These are phyloP conservation scores for Zanthoxylum bungeanum DNA, from an alignment of 345 rosid genomes.

Conservation along the genomic window DNA sequence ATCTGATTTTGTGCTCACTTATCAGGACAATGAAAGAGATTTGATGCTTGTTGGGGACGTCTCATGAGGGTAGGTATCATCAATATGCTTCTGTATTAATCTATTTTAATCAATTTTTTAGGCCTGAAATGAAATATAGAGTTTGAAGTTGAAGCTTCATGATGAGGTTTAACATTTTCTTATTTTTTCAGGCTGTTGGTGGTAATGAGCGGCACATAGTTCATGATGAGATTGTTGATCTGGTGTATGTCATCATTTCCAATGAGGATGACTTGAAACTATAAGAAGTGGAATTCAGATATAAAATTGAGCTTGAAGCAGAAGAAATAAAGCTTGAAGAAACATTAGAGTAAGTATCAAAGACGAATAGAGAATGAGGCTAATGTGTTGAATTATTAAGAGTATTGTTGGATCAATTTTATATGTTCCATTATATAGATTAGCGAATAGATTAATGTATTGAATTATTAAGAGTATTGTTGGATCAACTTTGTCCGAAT, in stretches of 20 bases:
- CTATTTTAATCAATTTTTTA: background rate
- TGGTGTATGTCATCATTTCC: conserved; percentile 41
- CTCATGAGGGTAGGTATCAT: conserved; percentile 77
- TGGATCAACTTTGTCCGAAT: no score
- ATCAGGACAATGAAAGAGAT: conserved; percentile 95
- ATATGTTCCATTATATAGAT: no score
- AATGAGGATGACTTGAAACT: no score
- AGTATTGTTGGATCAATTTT: no score
- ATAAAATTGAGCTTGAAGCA: no score
- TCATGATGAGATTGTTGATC: conserved; percentile 45
- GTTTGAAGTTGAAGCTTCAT: background rate
- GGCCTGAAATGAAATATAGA: background rate
- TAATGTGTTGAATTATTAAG: no score
- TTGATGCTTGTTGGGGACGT: conserved; percentile 99
- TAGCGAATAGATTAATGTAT: no score
- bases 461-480: no score
- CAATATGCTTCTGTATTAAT: background rate
- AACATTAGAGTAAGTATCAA: no score
- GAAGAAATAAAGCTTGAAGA: no score
- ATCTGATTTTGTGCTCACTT: conserved; percentile 73
- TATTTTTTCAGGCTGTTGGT: conserved; percentile 43
- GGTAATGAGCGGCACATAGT: conserved; percentile 39
- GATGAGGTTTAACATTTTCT: conserved; percentile 17
- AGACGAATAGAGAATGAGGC: no score
- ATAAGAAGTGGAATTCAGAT: no score